A percentile compares a stretch with the other conserved stretches of the same genome.
Evolutionary conservation across 768 basidiomycete species (phyloP).

Genomic region (Cystoderma amianthinum): DNA sequence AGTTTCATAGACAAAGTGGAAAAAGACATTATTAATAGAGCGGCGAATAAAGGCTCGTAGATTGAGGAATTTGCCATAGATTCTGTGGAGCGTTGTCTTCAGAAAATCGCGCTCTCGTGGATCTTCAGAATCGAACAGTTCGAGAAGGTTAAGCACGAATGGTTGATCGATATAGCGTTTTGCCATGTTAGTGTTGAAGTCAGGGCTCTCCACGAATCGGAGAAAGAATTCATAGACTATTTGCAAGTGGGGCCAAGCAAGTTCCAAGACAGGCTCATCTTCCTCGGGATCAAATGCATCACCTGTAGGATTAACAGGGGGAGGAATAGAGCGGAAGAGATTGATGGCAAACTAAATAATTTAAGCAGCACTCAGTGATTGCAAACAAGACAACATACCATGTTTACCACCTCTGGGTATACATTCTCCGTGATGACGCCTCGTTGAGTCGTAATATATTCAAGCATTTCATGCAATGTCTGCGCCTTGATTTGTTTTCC

Average conservation of each 20-base stretch:
- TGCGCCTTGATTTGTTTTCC: constrained; percentile 99
- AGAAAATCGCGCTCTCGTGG: constrained; percentile 98
- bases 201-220: constrained; percentile 93
- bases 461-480: constrained; percentile 96
- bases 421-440: constrained; percentile 93
- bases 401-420: constrained; percentile 98
- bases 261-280: constrained; percentile 97
- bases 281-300: constrained; percentile 99
- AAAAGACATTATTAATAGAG: constrained; percentile 99
- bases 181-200: constrained; percentile 97
- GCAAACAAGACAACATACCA: constrained; percentile 55
- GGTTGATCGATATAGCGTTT: constrained; percentile 96
- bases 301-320: constrained; percentile 95
- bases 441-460: constrained; percentile 95
- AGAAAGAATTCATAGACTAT: constrained; percentile 99
- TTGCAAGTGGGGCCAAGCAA: constrained; percentile 99
- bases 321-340: constrained; percentile 99
- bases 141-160: constrained; percentile 93
- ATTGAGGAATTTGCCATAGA: constrained; percentile 99
- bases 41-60: constrained; percentile 97
- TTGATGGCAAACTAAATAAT: constrained; percentile 86
- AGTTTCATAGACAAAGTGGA: constrained; percentile 97
- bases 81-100: constrained; percentile 97
- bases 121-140: constrained; percentile 98
- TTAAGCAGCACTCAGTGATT: constrained; percentile 4